Percentiles rank a stretch among this genome's conserved stretches.
These are phyloP conservation scores for Globisporangium nodosum DNA, from an alignment of 352 stramenopile species.

Conservation along the genomic window DNA sequence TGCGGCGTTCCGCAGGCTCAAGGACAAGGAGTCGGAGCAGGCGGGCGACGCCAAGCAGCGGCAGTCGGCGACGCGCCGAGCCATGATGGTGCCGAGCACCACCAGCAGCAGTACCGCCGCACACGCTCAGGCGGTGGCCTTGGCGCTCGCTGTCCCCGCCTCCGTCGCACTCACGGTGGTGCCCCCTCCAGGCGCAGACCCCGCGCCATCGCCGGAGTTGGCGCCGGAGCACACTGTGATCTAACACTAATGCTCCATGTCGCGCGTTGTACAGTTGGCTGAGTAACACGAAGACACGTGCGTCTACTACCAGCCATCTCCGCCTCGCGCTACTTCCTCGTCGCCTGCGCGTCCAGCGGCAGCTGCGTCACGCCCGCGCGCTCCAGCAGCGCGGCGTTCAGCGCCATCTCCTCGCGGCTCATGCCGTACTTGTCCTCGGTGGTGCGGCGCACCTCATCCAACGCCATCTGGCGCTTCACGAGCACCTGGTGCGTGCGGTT, in stretches of 20 bases:
- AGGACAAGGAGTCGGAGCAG: slow-evolving; percentile 18
- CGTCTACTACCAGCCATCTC: too few species aligned
- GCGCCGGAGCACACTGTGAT: not conserved
- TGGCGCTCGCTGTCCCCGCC: not conserved
- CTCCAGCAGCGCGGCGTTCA: slow-evolving; percentile 43
- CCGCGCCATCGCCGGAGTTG: not conserved
- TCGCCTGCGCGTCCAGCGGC: slow-evolving; percentile 4
- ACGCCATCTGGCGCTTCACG: slow-evolving; percentile 43
- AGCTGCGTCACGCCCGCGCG: slow-evolving; percentile 22
- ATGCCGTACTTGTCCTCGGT: slow-evolving; percentile 68
- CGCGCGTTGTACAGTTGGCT: not conserved
- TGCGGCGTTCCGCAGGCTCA: slow-evolving; percentile 40
- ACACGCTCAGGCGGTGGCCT: not conserved
- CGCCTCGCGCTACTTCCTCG: not conserved
- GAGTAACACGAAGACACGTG: not conserved
- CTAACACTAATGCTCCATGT: not conserved
- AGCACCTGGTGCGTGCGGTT: slow-evolving; percentile 36
- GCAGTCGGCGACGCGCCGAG: slow-evolving; percentile 3
- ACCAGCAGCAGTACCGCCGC: not conserved
- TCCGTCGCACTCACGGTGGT: not conserved
- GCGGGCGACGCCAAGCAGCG: slow-evolving; percentile 8
- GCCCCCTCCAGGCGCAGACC: not conserved
- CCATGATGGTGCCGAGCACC: slow-evolving; percentile 4
- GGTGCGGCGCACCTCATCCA: slow-evolving; percentile 28
- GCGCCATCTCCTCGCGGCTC: slow-evolving; percentile 46